Conservation (phyloP, 768 basidiomycete genomes). For the Pleurotus pulmonarius region DNA sequence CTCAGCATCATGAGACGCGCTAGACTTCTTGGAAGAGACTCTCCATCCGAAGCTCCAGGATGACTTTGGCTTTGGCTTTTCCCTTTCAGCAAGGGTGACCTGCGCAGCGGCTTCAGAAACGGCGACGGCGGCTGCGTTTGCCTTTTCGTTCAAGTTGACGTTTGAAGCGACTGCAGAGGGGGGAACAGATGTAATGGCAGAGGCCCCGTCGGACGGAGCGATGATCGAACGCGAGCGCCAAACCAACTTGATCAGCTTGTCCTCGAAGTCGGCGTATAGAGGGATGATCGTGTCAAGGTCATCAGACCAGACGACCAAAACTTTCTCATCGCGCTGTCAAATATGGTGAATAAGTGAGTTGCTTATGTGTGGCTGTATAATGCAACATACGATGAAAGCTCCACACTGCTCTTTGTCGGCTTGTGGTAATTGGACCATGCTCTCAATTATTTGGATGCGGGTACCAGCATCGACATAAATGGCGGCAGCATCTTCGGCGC, state of each 20-base stretch:
- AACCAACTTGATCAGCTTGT: conserved; percentile 56
- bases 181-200: conserved; percentile 34
- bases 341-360: conserved; percentile 8
- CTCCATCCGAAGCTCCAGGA: conserved; percentile 36
- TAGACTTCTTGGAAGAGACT: conserved; percentile 32
- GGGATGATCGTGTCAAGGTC: conserved; percentile 77
- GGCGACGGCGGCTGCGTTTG: conserved; percentile 21
- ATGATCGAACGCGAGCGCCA: conserved; percentile 41
- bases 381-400: conserved; percentile 69
- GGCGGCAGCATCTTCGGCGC: conserved; percentile 53
- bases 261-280: conserved; percentile 67
- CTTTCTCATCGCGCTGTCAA: conserved; percentile 72
- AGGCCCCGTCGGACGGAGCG: conserved; percentile 31
- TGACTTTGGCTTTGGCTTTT: conserved; percentile 16
- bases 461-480: conserved; percentile 78
- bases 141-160: conserved; percentile 52
- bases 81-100: conserved; percentile 28
- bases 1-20: conserved; percentile 44
- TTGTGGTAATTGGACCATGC: conserved; percentile 58
- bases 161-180: conserved; percentile 50
- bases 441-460: conserved; percentile 82
- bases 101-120: conserved; percentile 27
- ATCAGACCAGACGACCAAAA: conserved; percentile 84
- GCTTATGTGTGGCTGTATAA: neutral
- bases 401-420: conserved; percentile 92